A percentile compares a stretch with the other conserved stretches of the same genome.
phyloP scores from a whole-genome alignment of 139 green algal genomes.

The Limnomonas spitsbergensis region DNA sequence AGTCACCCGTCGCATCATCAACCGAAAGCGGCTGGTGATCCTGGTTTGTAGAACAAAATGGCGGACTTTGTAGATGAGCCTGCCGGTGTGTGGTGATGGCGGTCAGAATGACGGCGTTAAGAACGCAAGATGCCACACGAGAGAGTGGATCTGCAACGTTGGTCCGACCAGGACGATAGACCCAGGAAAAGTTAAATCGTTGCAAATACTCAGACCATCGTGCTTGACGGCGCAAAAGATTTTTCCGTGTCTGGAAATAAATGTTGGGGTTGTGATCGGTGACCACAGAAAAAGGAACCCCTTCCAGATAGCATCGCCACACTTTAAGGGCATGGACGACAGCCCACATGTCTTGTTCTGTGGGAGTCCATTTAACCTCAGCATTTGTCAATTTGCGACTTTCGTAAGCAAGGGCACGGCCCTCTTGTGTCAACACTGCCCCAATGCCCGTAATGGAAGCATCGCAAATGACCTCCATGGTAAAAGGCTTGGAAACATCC shows the following conservation, averaged over 20 bases:
- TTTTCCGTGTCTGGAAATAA: constrained; percentile 5
- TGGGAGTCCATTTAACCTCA: constrained; percentile 28
- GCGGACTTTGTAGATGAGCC: no score
- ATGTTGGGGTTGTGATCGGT: constrained; percentile 21
- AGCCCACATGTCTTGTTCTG: constrained; percentile 23
- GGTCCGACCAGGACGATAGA: no score
- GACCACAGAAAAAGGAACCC: background rate
- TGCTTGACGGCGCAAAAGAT: background rate
- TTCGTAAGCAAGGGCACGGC: constrained; percentile 17
- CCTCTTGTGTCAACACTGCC: constrained; percentile 30
- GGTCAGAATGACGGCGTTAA: no score
- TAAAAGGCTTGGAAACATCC: background rate
- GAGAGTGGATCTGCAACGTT: no score
- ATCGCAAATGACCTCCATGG: constrained; percentile 25
- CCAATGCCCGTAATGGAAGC: constrained; percentile 22
- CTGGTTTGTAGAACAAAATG: no score
- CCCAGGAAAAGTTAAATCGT: no score
- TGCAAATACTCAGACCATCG: no score
- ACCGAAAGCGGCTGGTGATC: no score
- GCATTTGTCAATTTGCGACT: constrained; percentile 21
- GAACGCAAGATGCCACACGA: no score
- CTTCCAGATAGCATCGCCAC: constrained; percentile 22
- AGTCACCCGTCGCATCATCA: no score
- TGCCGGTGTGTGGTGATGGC: no score
- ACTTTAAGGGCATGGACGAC: constrained; percentile 6